Percentiles rank a stretch among this genome's conserved stretches.
These are phyloP conservation scores for Botryotinia convoluta DNA, from an alignment of 2,329 filamentous ascomycete genomes.

Conservation along the genomic window DNA sequence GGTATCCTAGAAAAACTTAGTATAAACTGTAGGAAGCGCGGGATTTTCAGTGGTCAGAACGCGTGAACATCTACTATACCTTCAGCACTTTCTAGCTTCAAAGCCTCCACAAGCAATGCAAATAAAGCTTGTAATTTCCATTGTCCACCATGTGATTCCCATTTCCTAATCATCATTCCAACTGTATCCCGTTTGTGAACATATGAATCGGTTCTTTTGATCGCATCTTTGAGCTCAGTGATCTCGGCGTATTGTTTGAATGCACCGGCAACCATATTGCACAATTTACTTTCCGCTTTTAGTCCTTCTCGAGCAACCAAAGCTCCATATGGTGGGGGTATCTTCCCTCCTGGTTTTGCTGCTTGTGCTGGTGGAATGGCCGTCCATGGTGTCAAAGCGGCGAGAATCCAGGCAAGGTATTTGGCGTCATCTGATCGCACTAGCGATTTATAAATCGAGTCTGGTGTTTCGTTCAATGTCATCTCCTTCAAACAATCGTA, in stretches of 20 bases:
- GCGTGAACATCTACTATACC: not conserved
- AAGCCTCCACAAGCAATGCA: slow-evolving; percentile 63
- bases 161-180: slow-evolving; percentile 71
- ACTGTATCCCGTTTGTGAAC: slow-evolving; percentile 58
- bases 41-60: not conserved
- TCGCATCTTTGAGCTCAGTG: slow-evolving; percentile 55
- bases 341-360: slow-evolving; percentile 45
- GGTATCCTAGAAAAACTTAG: slow-evolving; percentile 27
- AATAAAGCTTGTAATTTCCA: slow-evolving; percentile 73
- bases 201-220: slow-evolving; percentile 46
- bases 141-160: slow-evolving; percentile 60
- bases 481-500: slow-evolving; percentile 63
- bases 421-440: slow-evolving; percentile 60
- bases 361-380: slow-evolving; percentile 46
- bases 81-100: slow-evolving; percentile 38
- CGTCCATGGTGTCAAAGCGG: slow-evolving; percentile 72
- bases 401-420: slow-evolving; percentile 76
- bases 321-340: slow-evolving; percentile 56
- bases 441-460: slow-evolving; percentile 53
- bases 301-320: slow-evolving; percentile 73
- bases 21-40: no score
- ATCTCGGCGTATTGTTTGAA: slow-evolving; percentile 63
- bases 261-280: slow-evolving; percentile 63
- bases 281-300: slow-evolving; percentile 73
- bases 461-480: slow-evolving; percentile 43